Conservation (phyloP, 441 rosid species). For the Euphorbia schlechtendalii region DNA sequence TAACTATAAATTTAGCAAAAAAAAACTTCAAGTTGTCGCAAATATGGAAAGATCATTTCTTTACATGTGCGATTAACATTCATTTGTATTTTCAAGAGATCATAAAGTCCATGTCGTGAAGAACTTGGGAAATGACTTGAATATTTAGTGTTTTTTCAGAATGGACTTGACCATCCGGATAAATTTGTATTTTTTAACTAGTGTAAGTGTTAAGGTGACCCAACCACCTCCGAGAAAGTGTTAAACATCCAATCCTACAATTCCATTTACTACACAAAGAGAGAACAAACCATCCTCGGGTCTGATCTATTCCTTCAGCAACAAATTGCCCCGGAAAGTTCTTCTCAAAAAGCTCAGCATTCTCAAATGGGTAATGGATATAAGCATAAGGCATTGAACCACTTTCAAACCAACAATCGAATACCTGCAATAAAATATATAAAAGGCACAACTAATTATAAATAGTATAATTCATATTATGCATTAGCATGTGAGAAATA, state of each 20-base stretch:
- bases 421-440: not conserved
- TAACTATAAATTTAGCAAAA: not conserved
- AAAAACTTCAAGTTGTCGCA: not conserved
- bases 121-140: too few relatives aligned
- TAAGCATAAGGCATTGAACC: constrained; percentile 1
- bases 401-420: not conserved
- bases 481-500: not conserved
- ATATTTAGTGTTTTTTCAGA: not conserved
- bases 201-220: not conserved
- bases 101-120: not conserved
- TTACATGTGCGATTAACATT: not conserved
- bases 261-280: not conserved
- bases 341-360: constrained; percentile 74
- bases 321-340: constrained; percentile 97
- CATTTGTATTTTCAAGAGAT: not conserved
- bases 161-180: not conserved
- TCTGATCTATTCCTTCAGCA: constrained; percentile 99
- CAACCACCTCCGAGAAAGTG: not conserved
- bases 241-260: not conserved
- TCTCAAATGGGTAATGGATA: constrained; percentile 45
- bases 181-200: not conserved
- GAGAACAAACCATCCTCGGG: constrained; percentile 92
- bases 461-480: not conserved
- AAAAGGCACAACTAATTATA: not conserved
- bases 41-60: not conserved